A percentile compares a stretch with the other conserved stretches of the same genome.
Evolutionary conservation across 2,329 filamentous ascomycete species (phyloP).

Genomic region (Pyrenophora teres): DNA sequence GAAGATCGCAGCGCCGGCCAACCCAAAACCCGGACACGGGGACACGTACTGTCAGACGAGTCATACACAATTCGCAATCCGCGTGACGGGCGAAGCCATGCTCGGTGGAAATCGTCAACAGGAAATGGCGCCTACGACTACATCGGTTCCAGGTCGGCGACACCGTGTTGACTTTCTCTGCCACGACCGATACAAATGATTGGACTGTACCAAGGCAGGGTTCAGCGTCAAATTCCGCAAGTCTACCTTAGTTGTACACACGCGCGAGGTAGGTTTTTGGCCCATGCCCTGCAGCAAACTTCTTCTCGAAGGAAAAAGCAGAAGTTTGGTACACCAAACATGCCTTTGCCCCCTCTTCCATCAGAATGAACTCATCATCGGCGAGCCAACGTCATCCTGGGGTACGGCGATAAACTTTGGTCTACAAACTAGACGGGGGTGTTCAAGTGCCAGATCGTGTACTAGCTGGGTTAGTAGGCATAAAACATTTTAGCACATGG

Average conservation of each 20-base stretch:
- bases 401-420: constrained; percentile 8
- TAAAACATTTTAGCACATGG: constrained; percentile 2
- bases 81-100: not conserved
- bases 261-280: not conserved
- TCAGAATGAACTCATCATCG: not conserved
- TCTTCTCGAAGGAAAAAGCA: constrained; percentile 3
- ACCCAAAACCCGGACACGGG: not conserved
- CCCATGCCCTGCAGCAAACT: not conserved
- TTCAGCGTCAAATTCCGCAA: not conserved
- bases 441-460: constrained; percentile 3
- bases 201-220: not conserved
- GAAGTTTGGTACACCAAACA: not conserved
- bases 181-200: not conserved
- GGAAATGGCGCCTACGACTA: not conserved
- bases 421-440: constrained; percentile 1
- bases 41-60: constrained; percentile 5
- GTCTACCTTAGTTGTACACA: not conserved
- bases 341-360: not conserved
- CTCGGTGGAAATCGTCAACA: constrained; percentile 1
- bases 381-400: constrained; percentile 4
- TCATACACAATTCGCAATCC: not conserved
- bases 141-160: constrained; percentile 10
- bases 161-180: not conserved
- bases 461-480: constrained; percentile 1
- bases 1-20: not conserved